Base-by-base conservation (phyloP, 192 early-diverging fungal species). In the Backusella sp. region DNA sequence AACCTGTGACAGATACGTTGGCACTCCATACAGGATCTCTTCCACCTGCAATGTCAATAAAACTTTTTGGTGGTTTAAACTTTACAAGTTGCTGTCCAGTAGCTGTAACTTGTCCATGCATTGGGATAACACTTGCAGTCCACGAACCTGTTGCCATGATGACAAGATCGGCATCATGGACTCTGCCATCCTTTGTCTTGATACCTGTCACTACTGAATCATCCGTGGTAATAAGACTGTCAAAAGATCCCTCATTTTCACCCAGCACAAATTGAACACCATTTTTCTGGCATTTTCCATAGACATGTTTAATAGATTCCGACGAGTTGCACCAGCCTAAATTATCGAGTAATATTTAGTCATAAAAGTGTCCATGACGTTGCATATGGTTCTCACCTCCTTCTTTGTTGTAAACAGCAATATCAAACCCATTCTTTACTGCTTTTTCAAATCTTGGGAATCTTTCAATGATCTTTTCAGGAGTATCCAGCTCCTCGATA, bases 31-130 rank as follows among this genome's bases (percentile, higher is more conserved):
- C 85, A 19, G 88, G 86, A 21, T 79, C 86, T 7, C 59, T 69
- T 21, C 65, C 30, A 0, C 17, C 67, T 21, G 17, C 26, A 19
- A 53, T 49, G 53, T 73, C 30, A 32, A 68, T 35, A 11, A 26
- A 62, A 46, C 67, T 41, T 73, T 72, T 19, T 2, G 71, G 74
- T 28, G 84, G 76, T 39, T 83, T 72, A 49, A 90, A 79, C 15
- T 90, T 86, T 12, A 88, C 44, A 12, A 91, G 88, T 6, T 87
- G 77, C 71, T 88, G 87, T 30, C 84, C 89, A 21, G 84, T 82
- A 1, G 89, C 82, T 11, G 74, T 75, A 30, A 88, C 46, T 12
- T 80, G 41, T 11, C 59, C 72, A 21, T 74, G 32, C 59, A 87
- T 71, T 36, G 88, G 84, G 8, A 90, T 62, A 8, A 89, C 6